Evolutionary conservation across 2,329 filamentous ascomycete species (phyloP), one percentile per base, ranked within the genome.

Genomic region (Colletotrichum liriopes): DNA sequence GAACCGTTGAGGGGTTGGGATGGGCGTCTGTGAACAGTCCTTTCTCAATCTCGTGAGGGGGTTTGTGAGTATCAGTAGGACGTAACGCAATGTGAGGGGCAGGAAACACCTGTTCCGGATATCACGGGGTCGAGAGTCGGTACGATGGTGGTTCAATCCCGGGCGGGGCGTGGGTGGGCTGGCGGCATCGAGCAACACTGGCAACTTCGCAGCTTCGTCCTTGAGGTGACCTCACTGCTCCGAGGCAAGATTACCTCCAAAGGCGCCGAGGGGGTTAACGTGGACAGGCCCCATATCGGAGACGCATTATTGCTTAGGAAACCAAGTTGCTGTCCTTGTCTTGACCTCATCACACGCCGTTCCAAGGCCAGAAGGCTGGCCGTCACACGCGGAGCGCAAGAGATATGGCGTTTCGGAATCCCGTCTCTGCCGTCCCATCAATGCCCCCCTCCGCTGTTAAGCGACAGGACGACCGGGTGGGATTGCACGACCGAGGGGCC

Each of bases 321-420:
- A 49, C 56, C 64, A 62, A 58, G 58, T 52, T 55, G 61, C 14
- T 51, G 23, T 51, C 58, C 64, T 63, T 68, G 65, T 68, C 68
- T 71, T 47, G 35, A 63, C 65, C 37, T 71, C 65, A 63, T 68
- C 35, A 54, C 47, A 43, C 49, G 16, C 20, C 65, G 52, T 67
- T 67, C 56, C 56, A 43, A 47, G 43, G 23, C 32, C 39, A n/a
- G 47, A 29, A 56, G 7, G 55, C 20, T 3, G 37, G 56, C 29
- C 45, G 43, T 67, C 23, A 39, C 47, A 45, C 35, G 26, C 12
- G 5, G 8, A 35, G 26, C 14, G 41, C 43, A 20, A 9, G 51
- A 32, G 1, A 29, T 41, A 49, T 18, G 55, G 20, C 66, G 66
- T 65, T 65, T 65, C 66, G 59, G 32, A 29, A 58, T 37, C 43